These are phyloP conservation scores for Fusarium siculi DNA, from an alignment of 2,329 filamentous ascomycete species.

Conservation along the genomic window DNA sequence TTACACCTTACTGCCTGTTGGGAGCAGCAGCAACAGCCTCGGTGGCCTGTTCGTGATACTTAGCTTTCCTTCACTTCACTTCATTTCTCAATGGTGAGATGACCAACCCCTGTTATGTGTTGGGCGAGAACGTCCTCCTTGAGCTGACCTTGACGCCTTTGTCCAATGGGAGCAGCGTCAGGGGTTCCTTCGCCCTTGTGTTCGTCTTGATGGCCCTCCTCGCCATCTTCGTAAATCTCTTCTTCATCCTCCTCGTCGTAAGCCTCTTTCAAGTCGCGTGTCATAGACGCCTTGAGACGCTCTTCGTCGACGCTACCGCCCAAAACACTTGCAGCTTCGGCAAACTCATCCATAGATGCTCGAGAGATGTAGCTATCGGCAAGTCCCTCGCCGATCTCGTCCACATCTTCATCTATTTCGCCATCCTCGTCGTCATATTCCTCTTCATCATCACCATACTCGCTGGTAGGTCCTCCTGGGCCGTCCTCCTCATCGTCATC, in stretches of 20 bases:
- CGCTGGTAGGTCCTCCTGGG: constrained; percentile 59
- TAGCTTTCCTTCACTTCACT: constrained; percentile 49
- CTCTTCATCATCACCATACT: constrained; percentile 58
- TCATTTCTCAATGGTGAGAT: constrained; percentile 59
- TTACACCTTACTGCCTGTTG: constrained; percentile 24
- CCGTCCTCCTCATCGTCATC: constrained; percentile 67
- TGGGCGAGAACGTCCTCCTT: constrained; percentile 64
- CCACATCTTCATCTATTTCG: constrained; percentile 54
- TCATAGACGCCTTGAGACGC: constrained; percentile 53
- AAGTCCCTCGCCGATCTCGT: constrained; percentile 52
- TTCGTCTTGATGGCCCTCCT: constrained; percentile 33
- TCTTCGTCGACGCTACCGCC: constrained; percentile 59
- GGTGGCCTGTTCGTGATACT: constrained; percentile 39
- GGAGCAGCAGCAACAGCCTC: constrained; percentile 23
- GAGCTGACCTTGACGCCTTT: constrained; percentile 35
- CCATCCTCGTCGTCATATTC: constrained; percentile 57
- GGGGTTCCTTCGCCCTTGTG: constrained; percentile 35
- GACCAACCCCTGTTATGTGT: constrained; percentile 68
- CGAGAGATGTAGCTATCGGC: constrained; percentile 46
- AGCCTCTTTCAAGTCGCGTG: constrained; percentile 55
- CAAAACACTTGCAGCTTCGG: constrained; percentile 55
- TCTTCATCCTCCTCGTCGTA: constrained; percentile 54
- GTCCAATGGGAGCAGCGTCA: not conserved
- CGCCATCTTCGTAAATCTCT: constrained; percentile 49
- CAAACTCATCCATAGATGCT: constrained; percentile 51